A percentile compares a stretch with the other conserved stretches of the same genome.
These are phyloP conservation scores for Wickerhamomyces ciferrii DNA, from an alignment of 805 yeast genomes.

Conservation along the genomic window DNA sequence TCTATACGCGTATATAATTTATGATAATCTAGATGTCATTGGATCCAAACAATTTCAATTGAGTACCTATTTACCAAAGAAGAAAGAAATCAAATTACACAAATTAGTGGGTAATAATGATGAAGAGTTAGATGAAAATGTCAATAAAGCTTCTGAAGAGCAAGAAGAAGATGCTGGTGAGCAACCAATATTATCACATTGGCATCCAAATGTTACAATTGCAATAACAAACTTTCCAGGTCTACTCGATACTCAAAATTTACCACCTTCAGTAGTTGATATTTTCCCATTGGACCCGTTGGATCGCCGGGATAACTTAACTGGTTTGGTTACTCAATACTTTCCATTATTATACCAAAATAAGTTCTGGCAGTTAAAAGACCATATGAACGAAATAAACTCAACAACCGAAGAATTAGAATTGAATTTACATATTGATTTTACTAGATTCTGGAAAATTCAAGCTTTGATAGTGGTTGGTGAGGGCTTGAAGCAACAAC, in stretches of 20 bases:
- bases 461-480: constrained; percentile 23
- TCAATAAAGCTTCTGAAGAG: neutral
- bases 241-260: constrained; percentile 9
- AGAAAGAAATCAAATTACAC: constrained; percentile 22
- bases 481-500: constrained; percentile 26
- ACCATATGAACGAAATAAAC: constrained; percentile 29
- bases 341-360: constrained; percentile 32
- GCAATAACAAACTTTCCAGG: constrained; percentile 20
- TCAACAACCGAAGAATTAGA: constrained; percentile 17
- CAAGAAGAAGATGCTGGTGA: constrained; percentile 8
- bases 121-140: constrained; percentile 7
- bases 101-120: constrained; percentile 21
- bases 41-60: constrained; percentile 20
- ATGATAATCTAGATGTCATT: constrained; percentile 10
- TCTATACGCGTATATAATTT: constrained; percentile 25
- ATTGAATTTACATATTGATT: constrained; percentile 23
- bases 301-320: constrained; percentile 23
- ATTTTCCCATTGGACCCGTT: constrained; percentile 22
- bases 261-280: constrained; percentile 20
- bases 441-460: constrained; percentile 25
- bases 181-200: constrained; percentile 22
- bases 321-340: constrained; percentile 27
- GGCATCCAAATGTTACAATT: constrained; percentile 32
- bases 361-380: constrained; percentile 33
- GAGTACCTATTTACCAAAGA: constrained; percentile 24